Evolutionary conservation across 2,329 filamentous ascomycete genomes (phyloP), one percentile per base, ranked within the genome.

Genomic region (Aspergillus aculeatinus): DNA sequence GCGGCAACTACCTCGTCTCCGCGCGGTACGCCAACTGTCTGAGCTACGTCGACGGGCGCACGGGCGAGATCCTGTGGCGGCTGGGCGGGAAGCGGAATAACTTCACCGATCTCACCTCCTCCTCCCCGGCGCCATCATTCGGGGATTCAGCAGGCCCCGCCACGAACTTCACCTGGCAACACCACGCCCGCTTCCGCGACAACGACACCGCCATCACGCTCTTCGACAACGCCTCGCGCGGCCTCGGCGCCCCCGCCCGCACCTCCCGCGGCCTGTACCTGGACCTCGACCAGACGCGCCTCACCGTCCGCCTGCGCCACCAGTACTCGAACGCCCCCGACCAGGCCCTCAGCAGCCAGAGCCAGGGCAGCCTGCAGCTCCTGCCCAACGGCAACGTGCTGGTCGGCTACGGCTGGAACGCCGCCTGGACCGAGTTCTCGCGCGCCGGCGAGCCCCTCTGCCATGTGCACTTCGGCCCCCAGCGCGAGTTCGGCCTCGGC

Each of bases 391-490:
- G 76, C 5, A 82, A 83, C 63, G 76, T 79, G 4, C 71, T 85
- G 2, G 70, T 83, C 16, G 80, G 80, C 16, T 85, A 80, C 71
- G 81, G 84, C 16, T 78, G 78, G 21, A 76, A 76, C 23, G 79
- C 82, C 3, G 79, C 80, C 0, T 80, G 80, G 65, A 82, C 79
- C 10, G 83, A 86, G 65, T 84, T 82, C 67, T 82, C 80, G 6
- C 71, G 77, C 11, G 57, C 66, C 1, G 74, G 73, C 16, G 67
- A 68, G 7, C 72, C 81, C 2, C 76, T 87, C 33, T 85, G 85
- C 76, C 81, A 86, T 58, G 78, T 76, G 4, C 82, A 83, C 67
- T 76, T 86, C 67, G 79, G 67, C 53, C 70, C 57, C 52, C 39
- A 52, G 14, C 55, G 58, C 9, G 58, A 53, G 2, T 72, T 71